Percentiles rank a stretch among this genome's conserved stretches.
Conservation (phyloP, 1,284 basidiomycete species). For the Phylloboletellus chloephorus region DNA sequence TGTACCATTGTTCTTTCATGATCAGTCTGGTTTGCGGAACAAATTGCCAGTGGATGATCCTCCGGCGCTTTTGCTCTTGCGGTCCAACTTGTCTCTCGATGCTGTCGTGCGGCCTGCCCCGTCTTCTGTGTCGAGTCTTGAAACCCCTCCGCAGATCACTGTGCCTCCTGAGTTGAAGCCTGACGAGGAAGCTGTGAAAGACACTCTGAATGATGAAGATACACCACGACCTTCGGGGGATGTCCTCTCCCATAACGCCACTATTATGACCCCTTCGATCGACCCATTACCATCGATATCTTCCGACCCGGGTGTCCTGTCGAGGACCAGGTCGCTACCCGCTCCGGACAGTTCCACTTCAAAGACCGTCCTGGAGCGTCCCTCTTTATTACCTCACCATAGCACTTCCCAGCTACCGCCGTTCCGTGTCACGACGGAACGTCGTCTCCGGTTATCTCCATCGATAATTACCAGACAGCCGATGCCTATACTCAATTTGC, state of each 20-base stretch:
- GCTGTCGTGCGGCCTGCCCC: constrained; percentile 8
- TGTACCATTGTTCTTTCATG: constrained; percentile 11
- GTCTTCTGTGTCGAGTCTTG: constrained; percentile 2
- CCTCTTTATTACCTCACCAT: constrained; percentile 8
- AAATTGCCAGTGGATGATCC: neutral
- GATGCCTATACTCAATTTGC: constrained; percentile 26
- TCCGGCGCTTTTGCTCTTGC: constrained; percentile 15
- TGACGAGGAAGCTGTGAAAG: constrained; percentile 9
- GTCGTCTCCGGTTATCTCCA: constrained; percentile 29
- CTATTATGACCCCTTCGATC: constrained; percentile 3
- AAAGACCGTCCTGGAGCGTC: constrained; percentile 4
- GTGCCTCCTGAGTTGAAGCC: neutral
- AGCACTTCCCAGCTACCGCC: constrained; percentile 20
- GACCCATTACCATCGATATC: constrained; percentile 4
- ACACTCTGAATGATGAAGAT: constrained; percentile 11
- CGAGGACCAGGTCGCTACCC: neutral
- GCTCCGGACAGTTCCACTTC: neutral
- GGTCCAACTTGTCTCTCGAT: constrained; percentile 8
- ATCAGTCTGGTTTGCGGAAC: constrained; percentile 3
- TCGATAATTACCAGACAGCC: constrained; percentile 30
- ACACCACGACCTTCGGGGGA: constrained; percentile 13
- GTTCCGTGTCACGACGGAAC: constrained; percentile 26
- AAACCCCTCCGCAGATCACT: constrained; percentile 6
- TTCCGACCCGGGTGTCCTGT: neutral
- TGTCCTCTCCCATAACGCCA: constrained; percentile 6